phyloP scores from a whole-genome alignment of 75 land plant genomes.

The Pinus tabuliformis region DNA sequence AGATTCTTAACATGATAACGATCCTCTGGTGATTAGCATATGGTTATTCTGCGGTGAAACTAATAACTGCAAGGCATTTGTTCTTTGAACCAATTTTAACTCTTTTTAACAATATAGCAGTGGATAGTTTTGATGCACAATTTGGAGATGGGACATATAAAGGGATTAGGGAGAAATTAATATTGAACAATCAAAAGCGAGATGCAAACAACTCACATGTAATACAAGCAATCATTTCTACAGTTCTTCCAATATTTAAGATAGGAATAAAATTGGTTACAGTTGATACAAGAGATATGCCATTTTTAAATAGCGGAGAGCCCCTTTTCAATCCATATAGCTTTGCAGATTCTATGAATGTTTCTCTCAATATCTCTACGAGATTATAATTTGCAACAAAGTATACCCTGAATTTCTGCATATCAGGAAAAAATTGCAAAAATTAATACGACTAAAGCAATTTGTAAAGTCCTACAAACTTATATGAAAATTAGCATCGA shows the following conservation, averaged over 20 bases:
- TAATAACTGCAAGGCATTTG: too few relatives aligned
- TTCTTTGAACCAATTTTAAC: too few relatives aligned
- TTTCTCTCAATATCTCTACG: conserved; percentile 10
- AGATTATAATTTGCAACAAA: conserved; percentile 21
- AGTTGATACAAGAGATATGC: conserved; percentile 9
- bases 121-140: too few relatives aligned
- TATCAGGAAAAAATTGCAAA: neutral
- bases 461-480: neutral
- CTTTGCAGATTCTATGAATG: conserved; percentile 27
- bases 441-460: neutral
- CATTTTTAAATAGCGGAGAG: neutral
- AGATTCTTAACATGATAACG: too few relatives aligned
- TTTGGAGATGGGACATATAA: too few relatives aligned
- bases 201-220: conserved; percentile 63
- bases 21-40: too few relatives aligned
- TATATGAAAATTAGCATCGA: neutral
- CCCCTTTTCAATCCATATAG: conserved; percentile 14
- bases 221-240: conserved; percentile 38
- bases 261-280: conserved; percentile 56
- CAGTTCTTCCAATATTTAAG: conserved; percentile 40
- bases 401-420: conserved; percentile 56
- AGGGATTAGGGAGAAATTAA: too few relatives aligned
- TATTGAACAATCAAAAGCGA: conserved; percentile 9
- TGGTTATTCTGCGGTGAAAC: too few relatives aligned
- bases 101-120: too few relatives aligned